phyloP scores from a whole-genome alignment of 805 yeast genomes.

The Kodamaea laetipori region DNA sequence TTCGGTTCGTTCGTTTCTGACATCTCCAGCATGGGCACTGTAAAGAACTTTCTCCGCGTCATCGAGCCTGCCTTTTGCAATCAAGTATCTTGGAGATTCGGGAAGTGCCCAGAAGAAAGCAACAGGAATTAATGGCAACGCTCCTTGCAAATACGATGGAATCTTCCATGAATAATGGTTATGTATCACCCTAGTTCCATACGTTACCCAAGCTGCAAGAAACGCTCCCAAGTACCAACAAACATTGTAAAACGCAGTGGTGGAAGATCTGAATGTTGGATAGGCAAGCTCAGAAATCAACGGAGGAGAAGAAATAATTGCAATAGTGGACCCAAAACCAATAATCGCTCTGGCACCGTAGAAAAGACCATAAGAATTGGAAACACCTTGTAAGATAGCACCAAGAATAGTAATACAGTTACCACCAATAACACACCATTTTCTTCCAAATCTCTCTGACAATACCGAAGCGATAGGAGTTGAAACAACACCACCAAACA shows the following conservation, averaged over 20 bases:
- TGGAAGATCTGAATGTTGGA: constrained; percentile 37
- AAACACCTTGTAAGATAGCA: constrained; percentile 39
- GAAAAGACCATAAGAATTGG: constrained; percentile 39
- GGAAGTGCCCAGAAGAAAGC: constrained; percentile 42
- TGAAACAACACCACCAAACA: constrained; percentile 42
- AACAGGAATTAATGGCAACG: constrained; percentile 49
- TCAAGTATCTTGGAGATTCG: constrained; percentile 36
- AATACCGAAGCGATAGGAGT: constrained; percentile 30
- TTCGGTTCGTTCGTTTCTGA: constrained; percentile 24
- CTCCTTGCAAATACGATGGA: constrained; percentile 54
- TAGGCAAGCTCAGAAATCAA: constrained; percentile 53
- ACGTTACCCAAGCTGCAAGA: constrained; percentile 53
- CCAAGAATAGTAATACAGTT: constrained; percentile 31
- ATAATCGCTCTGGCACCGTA: constrained; percentile 49
- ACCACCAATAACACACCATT: constrained; percentile 29
- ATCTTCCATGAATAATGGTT: constrained; percentile 52
- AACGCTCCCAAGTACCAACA: constrained; percentile 57
- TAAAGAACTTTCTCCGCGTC: constrained; percentile 34
- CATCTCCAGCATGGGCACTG: constrained; percentile 44
- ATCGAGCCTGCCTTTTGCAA: constrained; percentile 24
- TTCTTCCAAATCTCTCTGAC: constrained; percentile 46
- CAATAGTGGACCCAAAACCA: constrained; percentile 49
- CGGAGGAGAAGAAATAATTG: constrained; percentile 47
- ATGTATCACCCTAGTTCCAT: constrained; percentile 43
- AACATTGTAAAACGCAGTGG: constrained; percentile 47